A percentile compares a stretch with the other conserved stretches of the same genome.
Conservation (phyloP, 495 filamentous ascomycete genomes). For the Recurvomyces mirabilis region DNA sequence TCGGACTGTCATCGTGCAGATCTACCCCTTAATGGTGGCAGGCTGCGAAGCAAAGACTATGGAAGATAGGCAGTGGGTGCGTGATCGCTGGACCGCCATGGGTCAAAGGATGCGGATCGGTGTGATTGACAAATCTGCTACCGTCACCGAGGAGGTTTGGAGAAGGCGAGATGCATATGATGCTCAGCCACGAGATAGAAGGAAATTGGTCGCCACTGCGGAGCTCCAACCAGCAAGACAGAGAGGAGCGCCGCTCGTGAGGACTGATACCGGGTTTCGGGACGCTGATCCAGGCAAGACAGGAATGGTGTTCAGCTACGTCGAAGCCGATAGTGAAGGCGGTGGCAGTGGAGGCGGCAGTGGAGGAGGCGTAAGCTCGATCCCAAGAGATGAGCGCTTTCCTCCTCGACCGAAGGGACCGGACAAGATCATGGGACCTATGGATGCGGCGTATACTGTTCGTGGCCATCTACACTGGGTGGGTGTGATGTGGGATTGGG, state of each 20-base stretch:
- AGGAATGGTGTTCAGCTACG: constrained; percentile 21
- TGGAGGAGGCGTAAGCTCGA: constrained; percentile 3
- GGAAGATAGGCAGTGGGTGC: constrained; percentile 60
- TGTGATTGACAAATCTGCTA: constrained; percentile 53
- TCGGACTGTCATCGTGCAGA: constrained; percentile 61
- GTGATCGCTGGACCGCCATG: constrained; percentile 54
- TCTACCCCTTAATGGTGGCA: constrained; percentile 63
- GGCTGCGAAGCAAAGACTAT: constrained; percentile 53
- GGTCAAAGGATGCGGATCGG: constrained; percentile 56
- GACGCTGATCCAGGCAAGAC: constrained; percentile 11
- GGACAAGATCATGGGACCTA: constrained; percentile 32
- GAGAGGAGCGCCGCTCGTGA: constrained; percentile 7
- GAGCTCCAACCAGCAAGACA: constrained; percentile 11
- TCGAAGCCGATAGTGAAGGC: constrained; percentile 7
- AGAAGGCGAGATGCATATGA: constrained; percentile 40
- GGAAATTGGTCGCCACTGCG: constrained; percentile 16
- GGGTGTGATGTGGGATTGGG: constrained; percentile 68
- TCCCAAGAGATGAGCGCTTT: too few relatives aligned
- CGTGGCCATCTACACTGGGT: constrained; percentile 62
- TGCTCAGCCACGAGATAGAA: constrained; percentile 8
- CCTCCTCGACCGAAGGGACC: background rate
- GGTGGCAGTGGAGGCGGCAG: background rate
- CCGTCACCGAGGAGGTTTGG: constrained; percentile 49
- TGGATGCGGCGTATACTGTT: constrained; percentile 56
- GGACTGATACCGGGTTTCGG: constrained; percentile 1